Conservation (phyloP, 306 rosid genomes). For the Trichosanthes truncata region DNA sequence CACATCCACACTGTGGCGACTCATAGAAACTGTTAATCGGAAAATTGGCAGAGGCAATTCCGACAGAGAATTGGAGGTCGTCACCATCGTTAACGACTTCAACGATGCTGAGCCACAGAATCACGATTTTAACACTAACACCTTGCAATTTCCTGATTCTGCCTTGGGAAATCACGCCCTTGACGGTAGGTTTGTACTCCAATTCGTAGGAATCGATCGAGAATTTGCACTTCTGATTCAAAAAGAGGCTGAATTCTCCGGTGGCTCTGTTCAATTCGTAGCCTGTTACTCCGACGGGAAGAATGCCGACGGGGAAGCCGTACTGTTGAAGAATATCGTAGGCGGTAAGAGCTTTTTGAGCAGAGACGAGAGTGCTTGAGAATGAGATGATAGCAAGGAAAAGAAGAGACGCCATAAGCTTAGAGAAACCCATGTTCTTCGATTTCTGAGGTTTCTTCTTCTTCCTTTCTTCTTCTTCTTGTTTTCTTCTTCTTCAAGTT, state of each 20-base stretch:
- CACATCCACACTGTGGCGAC: conserved; percentile 60
- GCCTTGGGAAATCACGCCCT: conserved; percentile 30
- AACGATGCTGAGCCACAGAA: conserved; percentile 45
- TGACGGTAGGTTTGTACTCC: conserved; percentile 30
- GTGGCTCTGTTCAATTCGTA: conserved; percentile 34
- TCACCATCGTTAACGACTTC: conserved; percentile 27
- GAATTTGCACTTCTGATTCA: conserved; percentile 26
- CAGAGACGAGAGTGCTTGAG: neutral
- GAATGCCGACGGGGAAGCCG: conserved; percentile 49
- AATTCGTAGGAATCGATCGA: conserved; percentile 26
- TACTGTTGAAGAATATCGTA: conserved; percentile 43
- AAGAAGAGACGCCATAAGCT: neutral
- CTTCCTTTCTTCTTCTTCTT: neutral
- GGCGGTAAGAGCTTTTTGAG: conserved; percentile 20
- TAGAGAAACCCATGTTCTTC: neutral
- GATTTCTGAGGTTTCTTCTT: neutral
- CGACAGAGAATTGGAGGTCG: conserved; percentile 39
- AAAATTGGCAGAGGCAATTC: conserved; percentile 35
- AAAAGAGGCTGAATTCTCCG: conserved; percentile 30
- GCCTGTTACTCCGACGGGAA: conserved; percentile 43
- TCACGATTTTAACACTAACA: conserved; percentile 36
- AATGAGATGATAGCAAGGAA: conserved; percentile 1
- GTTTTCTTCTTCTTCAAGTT: neutral
- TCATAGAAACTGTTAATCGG: conserved; percentile 26
- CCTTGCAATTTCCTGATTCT: conserved; percentile 38